Evolutionary conservation across 139 green algal genomes (phyloP).

Genomic region (Spirogloea muscicola): DNA sequence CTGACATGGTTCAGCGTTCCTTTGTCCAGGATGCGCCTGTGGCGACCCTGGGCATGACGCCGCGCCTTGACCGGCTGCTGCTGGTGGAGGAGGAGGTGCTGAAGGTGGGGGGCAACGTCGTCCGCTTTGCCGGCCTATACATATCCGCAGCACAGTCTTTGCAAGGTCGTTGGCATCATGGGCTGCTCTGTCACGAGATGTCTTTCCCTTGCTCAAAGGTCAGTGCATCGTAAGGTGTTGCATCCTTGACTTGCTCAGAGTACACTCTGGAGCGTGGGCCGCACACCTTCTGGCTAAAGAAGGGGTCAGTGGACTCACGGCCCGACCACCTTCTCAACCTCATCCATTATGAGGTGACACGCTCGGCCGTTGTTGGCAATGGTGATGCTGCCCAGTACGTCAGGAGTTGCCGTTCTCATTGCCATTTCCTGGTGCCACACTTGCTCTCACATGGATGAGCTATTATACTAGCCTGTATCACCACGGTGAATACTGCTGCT

Average conservation of each 20-base stretch:
- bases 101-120: constrained; percentile 71
- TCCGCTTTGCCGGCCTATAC: constrained; percentile 93
- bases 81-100: constrained; percentile 70
- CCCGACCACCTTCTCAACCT: constrained; percentile 76
- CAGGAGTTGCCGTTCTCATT: too few species aligned
- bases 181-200: too few species aligned
- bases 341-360: constrained; percentile 86
- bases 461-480: too few species aligned
- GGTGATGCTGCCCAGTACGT: not conserved
- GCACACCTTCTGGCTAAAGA: constrained; percentile 88
- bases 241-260: not conserved
- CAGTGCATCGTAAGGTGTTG: too few species aligned
- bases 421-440: too few species aligned
- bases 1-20: too few species aligned
- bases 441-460: too few species aligned
- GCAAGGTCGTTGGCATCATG: too few species aligned
- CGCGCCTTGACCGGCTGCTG: constrained; percentile 73
- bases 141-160: constrained; percentile 33
- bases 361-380: not conserved
- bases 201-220: too few species aligned
- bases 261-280: constrained; percentile 75
- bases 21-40: constrained; percentile 25
- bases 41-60: constrained; percentile 51
- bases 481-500: too few species aligned
- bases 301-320: constrained; percentile 36